These are phyloP conservation scores for Phanerochaete sordida DNA, from an alignment of 768 basidiomycete genomes.

Conservation along the genomic window DNA sequence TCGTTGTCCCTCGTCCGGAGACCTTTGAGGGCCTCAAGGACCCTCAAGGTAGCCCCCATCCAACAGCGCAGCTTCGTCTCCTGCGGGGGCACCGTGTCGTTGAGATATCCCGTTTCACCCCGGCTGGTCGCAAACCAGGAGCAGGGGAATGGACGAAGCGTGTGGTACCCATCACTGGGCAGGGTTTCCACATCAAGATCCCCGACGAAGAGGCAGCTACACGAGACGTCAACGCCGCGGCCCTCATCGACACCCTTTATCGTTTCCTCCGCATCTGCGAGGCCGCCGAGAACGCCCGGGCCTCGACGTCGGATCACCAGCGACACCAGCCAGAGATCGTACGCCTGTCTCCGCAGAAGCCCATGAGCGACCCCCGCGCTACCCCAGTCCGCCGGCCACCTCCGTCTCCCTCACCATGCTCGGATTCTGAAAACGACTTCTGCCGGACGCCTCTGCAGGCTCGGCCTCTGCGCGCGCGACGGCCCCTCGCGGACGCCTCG, in stretches of 20 bases:
- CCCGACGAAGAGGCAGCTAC: conserved; percentile 7
- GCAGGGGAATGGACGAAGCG: conserved; percentile 19
- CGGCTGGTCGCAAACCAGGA: not conserved
- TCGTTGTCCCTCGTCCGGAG: conserved; percentile 26
- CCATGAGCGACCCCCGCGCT: no score
- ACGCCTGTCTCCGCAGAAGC: no score
- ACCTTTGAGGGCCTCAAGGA: not conserved
- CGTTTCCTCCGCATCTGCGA: conserved; percentile 19
- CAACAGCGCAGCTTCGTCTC: conserved; percentile 15
- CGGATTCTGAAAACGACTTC: no score
- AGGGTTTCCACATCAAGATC: not conserved
- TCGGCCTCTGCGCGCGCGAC: no score
- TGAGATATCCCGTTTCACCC: conserved; percentile 19
- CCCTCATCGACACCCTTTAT: conserved; percentile 10
- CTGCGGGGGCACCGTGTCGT: conserved; percentile 10
- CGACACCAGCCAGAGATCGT: not conserved
- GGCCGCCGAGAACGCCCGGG: conserved; percentile 6
- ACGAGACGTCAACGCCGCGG: conserved; percentile 8
- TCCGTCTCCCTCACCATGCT: no score
- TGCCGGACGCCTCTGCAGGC: no score
- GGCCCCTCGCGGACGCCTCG: no score
- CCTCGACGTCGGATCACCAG: not conserved
- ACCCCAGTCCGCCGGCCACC: no score
- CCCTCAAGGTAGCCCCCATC: not conserved
- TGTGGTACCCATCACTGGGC: conserved; percentile 13